phyloP scores from a whole-genome alignment of 306 rosid species.

The Vigna reflexopilosa region DNA sequence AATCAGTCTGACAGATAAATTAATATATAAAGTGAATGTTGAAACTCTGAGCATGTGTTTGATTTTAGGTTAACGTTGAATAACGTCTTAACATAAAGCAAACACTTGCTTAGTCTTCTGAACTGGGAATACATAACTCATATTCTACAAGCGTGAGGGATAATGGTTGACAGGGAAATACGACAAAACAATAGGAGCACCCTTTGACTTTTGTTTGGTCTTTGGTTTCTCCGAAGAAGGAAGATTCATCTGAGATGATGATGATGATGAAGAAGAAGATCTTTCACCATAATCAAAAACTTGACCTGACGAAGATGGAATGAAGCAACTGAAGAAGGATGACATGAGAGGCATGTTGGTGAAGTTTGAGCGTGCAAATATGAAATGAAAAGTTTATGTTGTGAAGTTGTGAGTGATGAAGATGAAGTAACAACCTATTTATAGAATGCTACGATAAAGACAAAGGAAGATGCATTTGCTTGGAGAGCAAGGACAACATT shows the following conservation, averaged over 20 bases:
- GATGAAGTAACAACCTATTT: neutral
- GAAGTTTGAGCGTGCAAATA: too few relatives aligned
- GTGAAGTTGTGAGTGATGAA: neutral
- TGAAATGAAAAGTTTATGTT: too few relatives aligned
- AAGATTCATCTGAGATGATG: neutral
- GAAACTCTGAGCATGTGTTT: too few relatives aligned
- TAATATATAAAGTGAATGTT: too few relatives aligned
- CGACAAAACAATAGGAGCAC: constrained; percentile 38
- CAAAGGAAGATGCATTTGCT: too few relatives aligned
- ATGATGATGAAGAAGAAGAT: neutral
- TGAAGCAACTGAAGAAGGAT: constrained; percentile 33
- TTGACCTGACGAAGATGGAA: constrained; percentile 1
- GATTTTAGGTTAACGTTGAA: too few relatives aligned
- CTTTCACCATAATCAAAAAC: constrained; percentile 25
- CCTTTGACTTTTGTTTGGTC: constrained; percentile 31
- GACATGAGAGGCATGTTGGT: neutral
- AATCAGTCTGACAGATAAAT: too few relatives aligned
- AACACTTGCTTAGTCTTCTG: neutral
- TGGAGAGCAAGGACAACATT: neutral
- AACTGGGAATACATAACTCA: too few relatives aligned
- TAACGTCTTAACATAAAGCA: too few relatives aligned
- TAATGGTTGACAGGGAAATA: constrained; percentile 36
- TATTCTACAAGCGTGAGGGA: constrained; percentile 16
- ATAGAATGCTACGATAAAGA: neutral
- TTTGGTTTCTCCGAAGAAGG: constrained; percentile 33